These are phyloP conservation scores for Primulina eburnea DNA, from an alignment of 257 asterid species.

Conservation along the genomic window DNA sequence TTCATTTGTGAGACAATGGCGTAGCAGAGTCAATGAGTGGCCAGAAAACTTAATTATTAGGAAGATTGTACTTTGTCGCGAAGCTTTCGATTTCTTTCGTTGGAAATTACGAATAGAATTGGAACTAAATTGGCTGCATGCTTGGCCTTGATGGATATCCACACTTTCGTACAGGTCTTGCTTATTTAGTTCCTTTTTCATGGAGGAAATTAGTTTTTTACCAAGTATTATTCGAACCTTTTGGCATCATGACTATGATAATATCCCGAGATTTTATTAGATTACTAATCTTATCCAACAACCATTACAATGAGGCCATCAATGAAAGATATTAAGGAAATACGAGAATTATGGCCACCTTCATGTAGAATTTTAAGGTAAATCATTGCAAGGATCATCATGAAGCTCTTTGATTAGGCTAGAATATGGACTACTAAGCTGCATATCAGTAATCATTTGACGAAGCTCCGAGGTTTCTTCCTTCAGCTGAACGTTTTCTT, in stretches of 20 bases:
- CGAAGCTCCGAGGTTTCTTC: constrained; percentile 72
- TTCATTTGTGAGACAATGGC: no score
- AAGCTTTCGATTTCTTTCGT: no score
- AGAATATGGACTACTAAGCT: constrained; percentile 52
- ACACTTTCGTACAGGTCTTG: not conserved
- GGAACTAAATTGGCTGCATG: no score
- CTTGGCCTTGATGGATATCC: no score
- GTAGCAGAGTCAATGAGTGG: no score
- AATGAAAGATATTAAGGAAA: constrained; percentile 19
- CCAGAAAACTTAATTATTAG: no score
- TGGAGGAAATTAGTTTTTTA: not conserved
- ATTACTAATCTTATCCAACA: not conserved
- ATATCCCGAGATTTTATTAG: not conserved
- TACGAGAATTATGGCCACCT: constrained; percentile 13
- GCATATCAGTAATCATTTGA: constrained; percentile 60
- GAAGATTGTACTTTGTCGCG: no score
- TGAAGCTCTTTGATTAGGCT: constrained; percentile 44
- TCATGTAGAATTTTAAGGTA: constrained; percentile 29
- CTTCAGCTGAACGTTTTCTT: constrained; percentile 68
- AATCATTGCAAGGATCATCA: constrained; percentile 39
- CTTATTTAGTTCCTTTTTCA: not conserved
- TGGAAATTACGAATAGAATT: no score
- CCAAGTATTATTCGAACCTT: not conserved
- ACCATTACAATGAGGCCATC: not conserved
- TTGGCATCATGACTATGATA: not conserved